phyloP scores from a whole-genome alignment of 2,329 filamentous ascomycete species.

The Metarhizium sp. region DNA sequence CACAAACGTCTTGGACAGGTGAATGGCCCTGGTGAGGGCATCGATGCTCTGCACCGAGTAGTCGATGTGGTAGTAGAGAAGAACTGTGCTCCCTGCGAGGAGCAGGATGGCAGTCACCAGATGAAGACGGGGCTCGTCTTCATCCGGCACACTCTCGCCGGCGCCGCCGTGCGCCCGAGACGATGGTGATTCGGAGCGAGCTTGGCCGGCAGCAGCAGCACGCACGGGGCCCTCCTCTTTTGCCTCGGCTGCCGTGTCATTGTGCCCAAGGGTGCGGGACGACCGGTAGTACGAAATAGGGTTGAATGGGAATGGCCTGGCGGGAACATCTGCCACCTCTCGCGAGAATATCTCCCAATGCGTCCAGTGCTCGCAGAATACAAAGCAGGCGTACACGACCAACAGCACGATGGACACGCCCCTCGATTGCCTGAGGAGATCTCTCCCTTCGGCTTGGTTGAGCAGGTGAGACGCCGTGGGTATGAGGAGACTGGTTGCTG shows the following conservation, averaged over 20 bases:
- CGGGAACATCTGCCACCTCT: background rate
- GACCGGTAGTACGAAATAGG: background rate
- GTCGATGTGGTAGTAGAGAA: slow-evolving; percentile 1
- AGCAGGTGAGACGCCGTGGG: background rate
- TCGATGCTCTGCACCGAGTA: background rate
- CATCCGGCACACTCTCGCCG: no score
- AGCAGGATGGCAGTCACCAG: background rate
- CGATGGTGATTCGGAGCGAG: no score
- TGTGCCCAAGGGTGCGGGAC: background rate
- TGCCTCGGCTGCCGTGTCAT: background rate
- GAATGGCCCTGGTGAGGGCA: background rate
- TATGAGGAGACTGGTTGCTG: background rate
- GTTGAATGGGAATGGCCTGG: background rate
- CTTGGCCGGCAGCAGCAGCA: no score
- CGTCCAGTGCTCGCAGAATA: background rate
- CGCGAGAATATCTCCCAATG: background rate
- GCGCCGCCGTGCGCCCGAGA: no score
- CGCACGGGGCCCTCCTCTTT: no score
- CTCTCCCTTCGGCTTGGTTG: background rate
- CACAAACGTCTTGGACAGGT: background rate
- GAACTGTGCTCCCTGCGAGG: background rate
- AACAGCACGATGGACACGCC: background rate
- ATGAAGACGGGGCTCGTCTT: background rate
- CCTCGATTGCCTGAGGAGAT: background rate
- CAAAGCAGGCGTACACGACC: background rate